Evolutionary conservation across 306 rosid genomes (phyloP), one percentile per base, ranked within the genome.

Genomic region (Dryas octopetala): DNA sequence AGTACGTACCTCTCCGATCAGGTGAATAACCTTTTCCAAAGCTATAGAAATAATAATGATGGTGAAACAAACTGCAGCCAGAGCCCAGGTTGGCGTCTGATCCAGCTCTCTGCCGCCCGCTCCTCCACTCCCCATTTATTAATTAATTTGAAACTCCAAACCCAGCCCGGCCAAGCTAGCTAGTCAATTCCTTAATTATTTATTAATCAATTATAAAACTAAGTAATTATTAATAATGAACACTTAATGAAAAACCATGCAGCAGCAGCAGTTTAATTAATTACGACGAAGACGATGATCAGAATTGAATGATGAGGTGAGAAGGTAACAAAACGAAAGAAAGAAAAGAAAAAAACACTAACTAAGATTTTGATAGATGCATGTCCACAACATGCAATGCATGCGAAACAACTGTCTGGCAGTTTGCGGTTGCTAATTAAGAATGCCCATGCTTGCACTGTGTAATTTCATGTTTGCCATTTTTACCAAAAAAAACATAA

Each of bases 51-150:
- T 71, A 60, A 95, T 0, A 43, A 95, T 85, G 75, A 95, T 90
- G 10, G 83, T 14, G 0, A 97, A 94, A 52, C 99, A 95, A 76
- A 95, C 97, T 0, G 85, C 82, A 15, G 99, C 85, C 41, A 95
- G 96, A 2, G 99, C 97, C 97, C 99, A 95, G 15, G 97, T 95
- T 0, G 98, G 97, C 0, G 99, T 95, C 68, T 83, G 70, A 86
- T 95, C 99, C 4, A 95, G 85, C 86, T 83, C 69, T 57, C 95
- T 88, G 7, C 75, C 44, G 7, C 55, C 40, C 6, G 73, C 85
- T 0, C 76, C 89, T 12, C 79, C 97, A 15, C 90, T 95, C 6
- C 70, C 69, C 97, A 94, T 61, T 69, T 46, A 45, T 46, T 32
- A 38, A 32, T 32, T 32, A 32, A 32, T 46, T 32, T 17, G 14